Percentiles rank a stretch among this genome's conserved stretches.
Conservation (phyloP, 83 land plant genomes). For the Picea mariana region DNA sequence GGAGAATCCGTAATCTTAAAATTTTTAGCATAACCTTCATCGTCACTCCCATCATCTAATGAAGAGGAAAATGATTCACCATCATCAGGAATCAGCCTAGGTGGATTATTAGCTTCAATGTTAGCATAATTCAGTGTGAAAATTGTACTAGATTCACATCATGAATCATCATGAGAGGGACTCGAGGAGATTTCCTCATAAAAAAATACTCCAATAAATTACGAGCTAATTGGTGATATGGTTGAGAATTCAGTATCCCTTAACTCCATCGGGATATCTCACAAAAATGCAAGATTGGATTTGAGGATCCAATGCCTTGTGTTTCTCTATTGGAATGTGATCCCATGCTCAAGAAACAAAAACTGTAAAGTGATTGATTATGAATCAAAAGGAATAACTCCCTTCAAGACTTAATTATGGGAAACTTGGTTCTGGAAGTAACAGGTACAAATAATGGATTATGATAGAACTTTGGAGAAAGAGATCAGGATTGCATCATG, state of each 20-base stretch:
- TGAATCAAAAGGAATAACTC: background rate
- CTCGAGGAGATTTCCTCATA: background rate
- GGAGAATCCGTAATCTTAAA: no score
- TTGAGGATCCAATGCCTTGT: background rate
- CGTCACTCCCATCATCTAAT: no score
- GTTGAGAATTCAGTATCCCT: background rate
- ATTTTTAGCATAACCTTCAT: no score
- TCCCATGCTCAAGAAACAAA: background rate
- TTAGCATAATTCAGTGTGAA: no score
- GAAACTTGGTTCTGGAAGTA: background rate
- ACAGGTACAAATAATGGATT: background rate
- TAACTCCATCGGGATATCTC: background rate
- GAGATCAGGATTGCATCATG: background rate
- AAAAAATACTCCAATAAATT: background rate
- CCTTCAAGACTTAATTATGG: background rate
- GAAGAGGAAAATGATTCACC: no score
- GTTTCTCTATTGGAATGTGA: background rate
- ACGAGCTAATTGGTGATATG: background rate
- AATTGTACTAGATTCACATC: no score
- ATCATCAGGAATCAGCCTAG: no score
- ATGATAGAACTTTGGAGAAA: background rate
- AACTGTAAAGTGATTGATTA: background rate
- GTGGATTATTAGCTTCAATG: no score
- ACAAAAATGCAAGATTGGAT: background rate
- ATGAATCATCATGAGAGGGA: no score